Percentiles rank a stretch among this genome's conserved stretches.
These are phyloP conservation scores for Penicillium sp. DNA, from an alignment of 2,329 filamentous ascomycete species.

Conservation along the genomic window DNA sequence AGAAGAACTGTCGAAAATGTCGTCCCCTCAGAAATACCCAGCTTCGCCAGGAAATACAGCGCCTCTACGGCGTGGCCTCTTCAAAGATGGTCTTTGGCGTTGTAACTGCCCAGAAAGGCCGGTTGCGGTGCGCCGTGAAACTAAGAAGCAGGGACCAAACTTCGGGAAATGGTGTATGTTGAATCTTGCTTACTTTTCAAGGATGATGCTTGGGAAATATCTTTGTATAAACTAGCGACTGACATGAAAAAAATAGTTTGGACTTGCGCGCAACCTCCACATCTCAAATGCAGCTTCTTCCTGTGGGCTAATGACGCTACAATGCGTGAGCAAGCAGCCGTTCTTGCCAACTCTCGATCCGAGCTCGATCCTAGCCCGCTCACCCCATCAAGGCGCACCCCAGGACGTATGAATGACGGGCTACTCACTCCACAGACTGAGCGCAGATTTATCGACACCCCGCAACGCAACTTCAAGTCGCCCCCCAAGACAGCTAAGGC, in stretches of 20 bases:
- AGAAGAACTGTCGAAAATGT: constrained; percentile 22
- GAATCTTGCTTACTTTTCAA: not conserved
- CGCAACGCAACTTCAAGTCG: constrained; percentile 16
- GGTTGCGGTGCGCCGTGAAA: constrained; percentile 56
- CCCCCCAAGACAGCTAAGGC: constrained; percentile 31
- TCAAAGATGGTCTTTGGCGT: constrained; percentile 49
- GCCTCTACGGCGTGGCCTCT: constrained; percentile 38
- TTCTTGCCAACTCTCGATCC: constrained; percentile 51
- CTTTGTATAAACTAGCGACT: not conserved
- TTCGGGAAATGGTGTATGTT: constrained; percentile 55
- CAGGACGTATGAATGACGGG: constrained; percentile 15
- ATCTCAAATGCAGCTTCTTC: constrained; percentile 58
- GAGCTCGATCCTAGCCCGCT: constrained; percentile 38
- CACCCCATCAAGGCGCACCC: constrained; percentile 13
- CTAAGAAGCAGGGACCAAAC: constrained; percentile 58
- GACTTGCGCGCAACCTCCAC: constrained; percentile 54
- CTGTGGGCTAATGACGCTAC: constrained; percentile 62
- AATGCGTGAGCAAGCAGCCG: constrained; percentile 50
- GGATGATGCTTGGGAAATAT: not conserved
- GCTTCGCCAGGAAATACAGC: constrained; percentile 24
- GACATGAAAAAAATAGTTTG: constrained; percentile 46
- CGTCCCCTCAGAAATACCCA: constrained; percentile 24
- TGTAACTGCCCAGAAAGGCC: constrained; percentile 58
- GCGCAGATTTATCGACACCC: constrained; percentile 14
- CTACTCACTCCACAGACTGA: constrained; percentile 40